Conservation (phyloP, 352 stramenopile species). For the Phytopythium cucurbitacearum region DNA sequence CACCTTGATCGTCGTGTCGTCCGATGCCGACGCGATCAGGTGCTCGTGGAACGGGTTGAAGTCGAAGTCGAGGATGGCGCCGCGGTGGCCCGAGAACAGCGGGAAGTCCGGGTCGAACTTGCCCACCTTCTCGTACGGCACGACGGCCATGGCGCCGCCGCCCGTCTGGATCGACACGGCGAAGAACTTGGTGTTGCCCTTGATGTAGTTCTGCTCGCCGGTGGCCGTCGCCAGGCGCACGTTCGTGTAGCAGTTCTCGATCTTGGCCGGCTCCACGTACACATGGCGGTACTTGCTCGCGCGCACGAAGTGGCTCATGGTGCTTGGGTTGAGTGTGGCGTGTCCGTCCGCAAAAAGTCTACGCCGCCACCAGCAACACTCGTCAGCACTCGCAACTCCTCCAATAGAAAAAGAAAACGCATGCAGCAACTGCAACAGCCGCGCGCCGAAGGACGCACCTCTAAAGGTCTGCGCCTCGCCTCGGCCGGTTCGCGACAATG, state of each 20-base stretch:
- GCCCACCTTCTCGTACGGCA: slow-evolving; percentile 93
- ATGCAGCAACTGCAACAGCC: no score
- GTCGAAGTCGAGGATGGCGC: slow-evolving; percentile 98
- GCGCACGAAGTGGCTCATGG: slow-evolving; percentile 94
- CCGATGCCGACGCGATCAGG: slow-evolving; percentile 93
- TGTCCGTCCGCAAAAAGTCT: no score
- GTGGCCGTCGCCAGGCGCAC: slow-evolving; percentile 95
- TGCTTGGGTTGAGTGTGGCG: slow-evolving; percentile 9
- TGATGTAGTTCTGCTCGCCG: slow-evolving; percentile 99
- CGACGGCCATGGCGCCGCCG: slow-evolving; percentile 90
- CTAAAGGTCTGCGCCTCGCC: no score
- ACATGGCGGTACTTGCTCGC: slow-evolving; percentile 98
- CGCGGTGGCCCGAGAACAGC: slow-evolving; percentile 94
- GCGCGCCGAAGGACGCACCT: no score
- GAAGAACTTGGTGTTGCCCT: slow-evolving; percentile 99
- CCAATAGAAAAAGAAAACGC: no score
- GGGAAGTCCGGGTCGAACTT: slow-evolving; percentile 93
- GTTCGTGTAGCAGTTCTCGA: slow-evolving; percentile 90
- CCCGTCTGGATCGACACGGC: slow-evolving; percentile 91
- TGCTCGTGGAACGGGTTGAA: slow-evolving; percentile 98
- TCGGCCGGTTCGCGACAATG: no score
- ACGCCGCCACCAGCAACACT: no score
- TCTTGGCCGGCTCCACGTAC: slow-evolving; percentile 95
- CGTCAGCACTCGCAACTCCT: no score
- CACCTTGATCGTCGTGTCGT: slow-evolving; percentile 98